Evolutionary conservation across 768 basidiomycete species (phyloP), one percentile per base, ranked within the genome.

Genomic region (Kwoniella sp.): DNA sequence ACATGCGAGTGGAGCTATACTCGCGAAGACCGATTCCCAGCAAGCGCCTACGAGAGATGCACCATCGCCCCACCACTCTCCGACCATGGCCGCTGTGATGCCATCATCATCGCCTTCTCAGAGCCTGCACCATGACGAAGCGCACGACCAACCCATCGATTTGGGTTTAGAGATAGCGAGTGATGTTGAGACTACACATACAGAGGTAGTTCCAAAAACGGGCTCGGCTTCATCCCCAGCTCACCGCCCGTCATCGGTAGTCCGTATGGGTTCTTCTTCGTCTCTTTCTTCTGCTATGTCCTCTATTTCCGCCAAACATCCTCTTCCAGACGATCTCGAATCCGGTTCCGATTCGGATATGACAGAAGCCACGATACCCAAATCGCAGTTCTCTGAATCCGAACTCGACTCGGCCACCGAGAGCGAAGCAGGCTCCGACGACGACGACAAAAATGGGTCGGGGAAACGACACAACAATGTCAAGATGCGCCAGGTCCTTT

Each of bases 351-450:
- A 62, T 22, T 72, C 72, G 0, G 72, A 73, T 46, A 67, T 70
- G 10, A 73, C 74, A 8, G 68, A 72, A 13, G 69, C 60, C 21
- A 76, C 74, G 5, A 52, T 70, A 17, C 67, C 70, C 13, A 60
- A 65, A 52, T 59, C 57, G 3, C 40, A 62, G 2, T 71, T 65
- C 21, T 67, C 65, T 2, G 68, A 69, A 10, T 52, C 49, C 21
- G 69, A 63, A 26, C 46, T 46, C 15, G 71, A 69, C 17, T 37
- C 40, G 22, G 55, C 62, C 29, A 22, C 48, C 15, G 51, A 49
- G 12, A 47, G n/a, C 5, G 65, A 67, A 19, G 46, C 25, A 12
- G 30, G n/a, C 24, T 21, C 49, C 21, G 67, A 37, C 29, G 13
- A 33, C 19, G 40, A 9, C 17, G 40, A 44, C n/a, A n/a, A n/a